Percentiles rank a stretch among this genome's conserved stretches.
These are phyloP conservation scores for Porpolomopsis calyptriformis DNA, from an alignment of 768 basidiomycete species.

Conservation along the genomic window DNA sequence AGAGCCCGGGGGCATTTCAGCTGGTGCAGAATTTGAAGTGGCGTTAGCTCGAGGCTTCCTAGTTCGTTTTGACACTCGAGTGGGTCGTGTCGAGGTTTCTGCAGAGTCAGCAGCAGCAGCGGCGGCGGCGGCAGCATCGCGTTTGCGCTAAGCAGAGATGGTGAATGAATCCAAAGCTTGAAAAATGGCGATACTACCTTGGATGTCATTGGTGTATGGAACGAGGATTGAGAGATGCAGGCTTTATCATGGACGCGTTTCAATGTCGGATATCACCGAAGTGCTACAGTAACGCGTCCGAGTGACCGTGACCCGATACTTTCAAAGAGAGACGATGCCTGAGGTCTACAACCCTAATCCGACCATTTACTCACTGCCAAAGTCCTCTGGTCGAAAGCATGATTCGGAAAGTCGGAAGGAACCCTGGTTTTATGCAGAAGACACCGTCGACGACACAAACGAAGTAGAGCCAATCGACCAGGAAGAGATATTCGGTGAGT, in stretches of 20 bases:
- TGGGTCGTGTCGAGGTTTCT: constrained; percentile 10
- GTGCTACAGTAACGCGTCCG: neutral
- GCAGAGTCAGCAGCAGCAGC: constrained; percentile 19
- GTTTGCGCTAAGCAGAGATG: constrained; percentile 42
- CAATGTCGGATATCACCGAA: neutral
- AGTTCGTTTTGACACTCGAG: neutral
- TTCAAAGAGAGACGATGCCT: constrained; percentile 29
- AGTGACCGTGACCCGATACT: too few relatives aligned
- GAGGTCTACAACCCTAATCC: constrained; percentile 88
- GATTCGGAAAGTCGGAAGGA: constrained; percentile 34
- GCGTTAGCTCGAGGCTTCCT: neutral
- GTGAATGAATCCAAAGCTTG: neutral
- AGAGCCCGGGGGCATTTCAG: too few relatives aligned
- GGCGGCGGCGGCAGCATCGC: constrained; percentile 15
- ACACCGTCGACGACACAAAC: constrained; percentile 40
- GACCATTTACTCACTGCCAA: constrained; percentile 55
- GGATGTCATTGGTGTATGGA: too few relatives aligned
- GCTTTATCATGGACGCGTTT: neutral
- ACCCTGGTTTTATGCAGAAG: constrained; percentile 47
- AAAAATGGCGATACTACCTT: constrained; percentile 19
- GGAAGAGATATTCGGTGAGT: constrained; percentile 83
- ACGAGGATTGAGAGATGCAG: too few relatives aligned
- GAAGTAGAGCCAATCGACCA: constrained; percentile 70
- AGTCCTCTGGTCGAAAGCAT: constrained; percentile 33
- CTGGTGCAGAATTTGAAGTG: too few relatives aligned